Evolutionary conservation across 208 protist genomes (phyloP), one percentile per base, ranked within the genome.

Genomic region (Herpetomonas samuelpessoai): DNA sequence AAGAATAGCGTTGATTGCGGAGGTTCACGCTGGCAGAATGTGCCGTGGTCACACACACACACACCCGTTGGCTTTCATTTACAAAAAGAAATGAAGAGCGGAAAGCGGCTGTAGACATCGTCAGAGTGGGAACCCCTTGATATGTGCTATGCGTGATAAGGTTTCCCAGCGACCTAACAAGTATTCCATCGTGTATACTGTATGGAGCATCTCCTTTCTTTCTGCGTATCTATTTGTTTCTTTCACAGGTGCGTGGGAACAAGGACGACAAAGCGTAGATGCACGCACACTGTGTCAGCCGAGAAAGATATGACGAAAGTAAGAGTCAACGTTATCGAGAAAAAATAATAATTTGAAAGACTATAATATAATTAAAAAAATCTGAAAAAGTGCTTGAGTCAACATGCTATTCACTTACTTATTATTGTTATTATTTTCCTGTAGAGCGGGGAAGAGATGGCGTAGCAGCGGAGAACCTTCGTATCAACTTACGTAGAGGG

Each of bases 61-160:
- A n/a, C n/a, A n/a, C n/a, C n/a, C n/a, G n/a, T n/a, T n/a, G n/a
- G n/a, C n/a, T n/a, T n/a, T n/a, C 19, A 9, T 59, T 4, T 4
- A 26, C 18, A 57, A 65, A 48, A 65, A 38, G 50, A 53, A 57
- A 38, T 3, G 30, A 54, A 48, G 29, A 30, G n/a, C 3, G 0
- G 6, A 57, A 65, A 57, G 22, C 9, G 55, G 29, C 3, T 2
- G 25, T 28, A 44, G 35, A 24, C 27, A 44, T 16, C 4, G 10
- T 46, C 12, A 24, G 29, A 3, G 48, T 7, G 21, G 4, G 53
- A n/a, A n/a, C n/a, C n/a, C n/a, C n/a, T n/a, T n/a, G n/a, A n/a
- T n/a, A n/a, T n/a, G n/a, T n/a, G n/a, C n/a, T n/a, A n/a, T n/a
- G n/a, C n/a, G n/a, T n/a, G n/a, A n/a, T n/a, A n/a, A n/a, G n/a